A percentile compares a stretch with the other conserved stretches of the same genome.
These are phyloP conservation scores for Lipomyces orientalis DNA, from an alignment of 805 yeast species.

Conservation along the genomic window DNA sequence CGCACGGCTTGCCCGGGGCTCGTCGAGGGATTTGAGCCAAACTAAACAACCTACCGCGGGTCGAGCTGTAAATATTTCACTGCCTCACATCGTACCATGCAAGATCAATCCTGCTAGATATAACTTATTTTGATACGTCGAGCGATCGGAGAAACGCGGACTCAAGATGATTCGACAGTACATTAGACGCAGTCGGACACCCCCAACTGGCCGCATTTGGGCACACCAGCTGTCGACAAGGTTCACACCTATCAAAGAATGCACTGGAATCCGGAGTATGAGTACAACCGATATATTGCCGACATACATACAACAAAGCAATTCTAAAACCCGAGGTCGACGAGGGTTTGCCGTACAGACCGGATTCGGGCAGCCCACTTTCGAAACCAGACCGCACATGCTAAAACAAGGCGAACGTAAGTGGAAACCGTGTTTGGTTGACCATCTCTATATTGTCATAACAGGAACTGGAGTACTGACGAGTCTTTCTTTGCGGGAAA, in stretches of 20 bases:
- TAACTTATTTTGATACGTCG: background rate
- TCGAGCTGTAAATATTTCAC: too few species aligned
- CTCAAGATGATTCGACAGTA: background rate
- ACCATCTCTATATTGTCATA: background rate
- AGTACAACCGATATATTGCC: background rate
- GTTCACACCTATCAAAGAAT: background rate
- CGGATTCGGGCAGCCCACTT: conserved; percentile 76
- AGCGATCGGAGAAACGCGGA: background rate
- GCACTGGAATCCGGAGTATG: background rate
- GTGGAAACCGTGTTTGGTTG: conserved; percentile 4
- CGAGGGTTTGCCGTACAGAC: conserved; percentile 11
- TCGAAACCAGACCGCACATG: conserved; percentile 81
- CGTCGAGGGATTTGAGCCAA: too few species aligned
- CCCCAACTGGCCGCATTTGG: background rate
- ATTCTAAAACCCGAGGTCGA: background rate
- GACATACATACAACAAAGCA: background rate
- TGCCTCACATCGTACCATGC: too few species aligned
- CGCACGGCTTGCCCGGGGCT: too few species aligned
- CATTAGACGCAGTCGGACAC: background rate
- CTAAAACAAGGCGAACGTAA: conserved; percentile 67
- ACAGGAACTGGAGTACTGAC: background rate
- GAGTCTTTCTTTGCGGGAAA: background rate
- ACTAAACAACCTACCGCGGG: too few species aligned
- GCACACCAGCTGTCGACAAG: background rate
- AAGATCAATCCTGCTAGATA: too few species aligned